Conservation (phyloP, 2,329 filamentous ascomycete genomes). For the Penicillium freii region DNA sequence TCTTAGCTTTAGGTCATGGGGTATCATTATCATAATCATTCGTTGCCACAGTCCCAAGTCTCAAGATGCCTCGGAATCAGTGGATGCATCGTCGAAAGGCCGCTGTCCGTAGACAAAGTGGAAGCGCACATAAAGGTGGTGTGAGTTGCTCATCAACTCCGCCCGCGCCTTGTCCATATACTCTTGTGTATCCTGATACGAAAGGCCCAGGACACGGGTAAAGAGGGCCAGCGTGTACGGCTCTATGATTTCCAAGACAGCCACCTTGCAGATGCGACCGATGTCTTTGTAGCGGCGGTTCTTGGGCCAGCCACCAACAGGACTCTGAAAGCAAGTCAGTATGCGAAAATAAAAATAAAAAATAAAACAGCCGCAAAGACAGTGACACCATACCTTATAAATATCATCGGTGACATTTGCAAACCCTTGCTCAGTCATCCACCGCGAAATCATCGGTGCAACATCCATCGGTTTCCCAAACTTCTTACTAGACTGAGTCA, state of each 20-base stretch:
- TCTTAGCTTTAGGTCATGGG: neutral
- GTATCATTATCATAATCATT: slow-evolving; percentile 4
- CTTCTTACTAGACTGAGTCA: slow-evolving; percentile 31
- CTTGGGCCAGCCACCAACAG: slow-evolving; percentile 37
- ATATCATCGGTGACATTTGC: slow-evolving; percentile 34
- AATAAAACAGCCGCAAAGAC: neutral
- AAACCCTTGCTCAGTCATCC: slow-evolving; percentile 36
- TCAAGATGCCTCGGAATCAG: slow-evolving; percentile 1
- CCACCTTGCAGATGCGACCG: slow-evolving; percentile 32
- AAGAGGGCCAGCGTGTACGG: slow-evolving; percentile 42
- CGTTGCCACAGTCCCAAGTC: neutral
- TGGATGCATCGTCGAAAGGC: slow-evolving; percentile 21
- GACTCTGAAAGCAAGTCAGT: slow-evolving; percentile 26
- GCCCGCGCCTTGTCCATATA: slow-evolving; percentile 31
- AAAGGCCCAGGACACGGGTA: slow-evolving; percentile 37
- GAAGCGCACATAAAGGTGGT: slow-evolving; percentile 32
- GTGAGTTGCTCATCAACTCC: slow-evolving; percentile 25
- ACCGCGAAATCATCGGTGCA: slow-evolving; percentile 28
- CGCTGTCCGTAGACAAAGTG: slow-evolving; percentile 36
- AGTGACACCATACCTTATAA: slow-evolving; percentile 30
- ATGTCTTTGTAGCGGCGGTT: slow-evolving; percentile 36
- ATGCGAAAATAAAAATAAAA: neutral
- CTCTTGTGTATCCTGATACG: slow-evolving; percentile 31
- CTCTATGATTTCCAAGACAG: slow-evolving; percentile 34
- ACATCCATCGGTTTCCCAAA: slow-evolving; percentile 40